Evolutionary conservation across 2,329 filamentous ascomycete genomes (phyloP), one percentile per base, ranked within the genome.

Genomic region (Penicillium fuscoglaucum): DNA sequence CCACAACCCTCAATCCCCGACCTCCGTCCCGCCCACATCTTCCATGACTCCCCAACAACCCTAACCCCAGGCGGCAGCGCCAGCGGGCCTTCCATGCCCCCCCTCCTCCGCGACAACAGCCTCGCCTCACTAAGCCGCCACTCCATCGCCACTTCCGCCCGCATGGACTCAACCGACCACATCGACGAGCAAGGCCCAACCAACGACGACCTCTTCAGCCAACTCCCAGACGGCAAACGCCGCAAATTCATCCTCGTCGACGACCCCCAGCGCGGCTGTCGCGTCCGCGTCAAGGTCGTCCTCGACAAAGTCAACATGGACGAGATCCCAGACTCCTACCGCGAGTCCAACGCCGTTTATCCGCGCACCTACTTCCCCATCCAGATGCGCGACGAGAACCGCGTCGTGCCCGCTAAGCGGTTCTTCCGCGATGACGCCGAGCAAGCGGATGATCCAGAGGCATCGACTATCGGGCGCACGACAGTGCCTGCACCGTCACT

Each of bases 191-290:
- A 64, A 41, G 69, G 70, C 31, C 73, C 74, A 12, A 70, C 56
- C 46, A 88, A 81, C 52, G 84, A 87, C 17, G 86, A 87, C 49
- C 84, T 97, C 45, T 97, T 97, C 74, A 91, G 91, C 49, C 89
- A 95, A 65, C 84, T 96, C 52, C 92, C 93, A 1, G 91, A 95
- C 69, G 87, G 89, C 52, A 96, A 96, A 79, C 91, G 91, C 70
- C 89, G 93, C 72, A 98, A 97, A 76, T 98, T 98, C 76, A 96
- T 98, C 66, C 85, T 98, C 10, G 92, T 98, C 29, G 93, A 97
- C 65, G 93, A 98, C 74, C 87, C 86, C 52, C 89, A 92, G 61
- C 88, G 91, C 37, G 89, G 89, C 52, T 88, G 86, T 51, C 86
- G 92, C 43, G 87, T 97, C 1, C 88, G 93, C 17, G 93, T 98